Evolutionary conservation across 1,284 basidiomycete species (phyloP).

Genomic region (Pholiota adiposa): DNA sequence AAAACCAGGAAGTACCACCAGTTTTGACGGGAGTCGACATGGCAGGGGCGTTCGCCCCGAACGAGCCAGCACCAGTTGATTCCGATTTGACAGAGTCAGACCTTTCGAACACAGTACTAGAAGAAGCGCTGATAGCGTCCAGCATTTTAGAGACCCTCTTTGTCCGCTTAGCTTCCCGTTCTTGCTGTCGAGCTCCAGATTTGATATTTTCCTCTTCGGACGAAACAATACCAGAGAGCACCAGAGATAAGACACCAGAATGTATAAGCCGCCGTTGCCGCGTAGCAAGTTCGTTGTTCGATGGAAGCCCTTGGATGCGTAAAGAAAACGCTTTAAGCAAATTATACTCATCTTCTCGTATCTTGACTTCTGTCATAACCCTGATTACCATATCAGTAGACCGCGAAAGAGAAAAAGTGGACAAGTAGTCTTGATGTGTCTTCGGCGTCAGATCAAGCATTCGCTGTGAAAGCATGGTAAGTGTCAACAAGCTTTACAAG

Average conservation of each 20-base stretch:
- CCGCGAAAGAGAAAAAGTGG: constrained; percentile 68
- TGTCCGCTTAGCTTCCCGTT: constrained; percentile 11
- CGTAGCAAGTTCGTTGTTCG: constrained; percentile 54
- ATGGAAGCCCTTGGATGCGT: constrained; percentile 64
- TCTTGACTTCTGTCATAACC: constrained; percentile 82
- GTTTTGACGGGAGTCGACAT: constrained; percentile 18
- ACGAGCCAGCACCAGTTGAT: constrained; percentile 1
- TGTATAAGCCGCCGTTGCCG: constrained; percentile 76
- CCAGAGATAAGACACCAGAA: constrained; percentile 57
- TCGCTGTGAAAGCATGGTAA: constrained; percentile 32
- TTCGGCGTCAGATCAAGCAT: constrained; percentile 72
- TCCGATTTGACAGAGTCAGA: constrained; percentile 50
- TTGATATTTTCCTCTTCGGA: constrained; percentile 11
- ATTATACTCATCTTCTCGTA: constrained; percentile 83
- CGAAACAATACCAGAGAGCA: constrained; percentile 12
- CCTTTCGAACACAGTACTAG: constrained; percentile 44
- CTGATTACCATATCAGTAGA: constrained; percentile 71
- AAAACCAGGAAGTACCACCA: constrained; percentile 22
- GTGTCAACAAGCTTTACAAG: background rate
- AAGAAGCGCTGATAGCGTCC: constrained; percentile 47
- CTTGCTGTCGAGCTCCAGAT: constrained; percentile 11
- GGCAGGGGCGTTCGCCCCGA: constrained; percentile 9
- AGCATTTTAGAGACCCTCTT: constrained; percentile 39
- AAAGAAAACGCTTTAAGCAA: constrained; percentile 64
- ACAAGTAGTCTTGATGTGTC: constrained; percentile 68